Base-by-base conservation (phyloP, 148 eudicot species). In the Euryodendron excelsum region DNA sequence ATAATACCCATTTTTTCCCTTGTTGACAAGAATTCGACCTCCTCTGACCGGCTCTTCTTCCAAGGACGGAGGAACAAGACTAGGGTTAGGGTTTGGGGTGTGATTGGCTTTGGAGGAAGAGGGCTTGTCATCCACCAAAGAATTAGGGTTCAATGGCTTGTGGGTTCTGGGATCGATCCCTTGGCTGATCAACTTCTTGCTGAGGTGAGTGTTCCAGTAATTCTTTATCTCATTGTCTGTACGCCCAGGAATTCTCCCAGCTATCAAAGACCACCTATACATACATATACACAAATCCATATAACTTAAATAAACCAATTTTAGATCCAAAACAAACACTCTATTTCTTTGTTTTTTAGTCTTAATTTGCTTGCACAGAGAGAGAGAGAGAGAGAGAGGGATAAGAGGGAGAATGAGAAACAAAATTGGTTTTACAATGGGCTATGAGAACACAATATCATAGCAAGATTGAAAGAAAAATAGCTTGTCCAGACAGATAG, bases 161-260 rank as follows among this genome's bases (percentile, higher is more conserved):
- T 90, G 94, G 33, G 90, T 90, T 77, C 89, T 89, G 0, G 94
- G 94, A 77, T 90, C 91, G 11, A 90, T 87, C 2, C 91, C 94
- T 81, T 88, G 91, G 79, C 86, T 86, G 67, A 90, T 85, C 31
- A 90, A 68, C 58, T 90, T 90, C 87, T 88, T 88, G 85, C 90
- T 87, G 41, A 90, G 89, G 76, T 87, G 94, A 78, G 90, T 89
- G 79, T 89, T 89, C 92, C 92, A 89, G 64, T 86, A 89, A 68
- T 89, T 89, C 85, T 89, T 87, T 48, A 89, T 89, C 85, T 89
- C 90, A 31, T 87, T 89, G 74, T 89, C 92, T 1, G 92, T 89
- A 10, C 92, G 74, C 15, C 92, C 92, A 3, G 92, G 92, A 67
- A 89, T 86, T 73, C 92, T 80, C 61, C 92, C 92, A 3, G 92